A percentile compares a stretch with the other conserved stretches of the same genome.
Evolutionary conservation across 441 rosid genomes (phyloP).

Genomic region (Syzygium malaccense): DNA sequence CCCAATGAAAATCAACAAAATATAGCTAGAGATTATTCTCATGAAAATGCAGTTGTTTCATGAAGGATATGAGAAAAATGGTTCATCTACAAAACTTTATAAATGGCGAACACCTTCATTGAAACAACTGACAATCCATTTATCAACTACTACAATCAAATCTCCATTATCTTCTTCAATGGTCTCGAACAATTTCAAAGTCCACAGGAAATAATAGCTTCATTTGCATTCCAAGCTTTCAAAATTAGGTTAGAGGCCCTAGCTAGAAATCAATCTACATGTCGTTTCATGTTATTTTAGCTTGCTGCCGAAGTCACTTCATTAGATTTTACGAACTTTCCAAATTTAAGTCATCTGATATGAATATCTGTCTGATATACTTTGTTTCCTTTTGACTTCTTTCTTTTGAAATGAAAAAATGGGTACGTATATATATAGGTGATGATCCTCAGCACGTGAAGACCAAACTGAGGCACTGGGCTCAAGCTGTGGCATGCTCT

Average conservation of each 20-base stretch:
- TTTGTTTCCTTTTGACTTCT: neutral
- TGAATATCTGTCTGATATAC: neutral
- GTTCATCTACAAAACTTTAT: neutral
- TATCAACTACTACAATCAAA: neutral
- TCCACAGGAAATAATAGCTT: neutral
- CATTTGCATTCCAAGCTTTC: neutral
- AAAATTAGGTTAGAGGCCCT: neutral
- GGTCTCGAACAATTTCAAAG: neutral
- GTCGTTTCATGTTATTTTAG: neutral
- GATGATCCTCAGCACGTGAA: slow-evolving; percentile 87
- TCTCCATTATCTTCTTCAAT: neutral
- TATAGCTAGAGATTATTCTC: neutral
- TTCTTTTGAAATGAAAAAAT: no score
- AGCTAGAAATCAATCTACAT: neutral
- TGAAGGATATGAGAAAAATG: neutral
- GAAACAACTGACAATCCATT: neutral
- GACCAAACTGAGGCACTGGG: slow-evolving; percentile 94
- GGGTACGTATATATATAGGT: slow-evolving; percentile 18
- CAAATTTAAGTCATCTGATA: no score
- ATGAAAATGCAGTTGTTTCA: neutral
- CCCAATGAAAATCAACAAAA: neutral
- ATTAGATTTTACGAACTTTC: neutral
- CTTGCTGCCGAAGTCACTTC: neutral
- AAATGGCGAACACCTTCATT: neutral
- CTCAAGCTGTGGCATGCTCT: slow-evolving; percentile 98